These are phyloP conservation scores for Talaromyces sp. DNA, from an alignment of 2,329 filamentous ascomycete genomes.

Conservation along the genomic window DNA sequence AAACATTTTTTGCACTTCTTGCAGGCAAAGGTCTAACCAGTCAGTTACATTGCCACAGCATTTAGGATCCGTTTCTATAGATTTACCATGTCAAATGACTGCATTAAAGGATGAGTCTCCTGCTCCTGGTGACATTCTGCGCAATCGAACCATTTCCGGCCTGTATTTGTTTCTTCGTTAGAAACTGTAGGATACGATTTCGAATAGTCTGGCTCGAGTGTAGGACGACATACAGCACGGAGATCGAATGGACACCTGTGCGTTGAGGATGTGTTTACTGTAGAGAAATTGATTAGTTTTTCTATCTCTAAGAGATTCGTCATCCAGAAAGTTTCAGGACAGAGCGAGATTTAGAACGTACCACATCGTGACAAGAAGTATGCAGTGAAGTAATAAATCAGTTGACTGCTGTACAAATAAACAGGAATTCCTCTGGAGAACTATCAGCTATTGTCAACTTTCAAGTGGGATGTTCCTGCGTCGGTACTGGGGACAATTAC, in stretches of 20 bases:
- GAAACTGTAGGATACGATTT: neutral
- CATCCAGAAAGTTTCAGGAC: neutral
- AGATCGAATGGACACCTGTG: constrained; percentile 91
- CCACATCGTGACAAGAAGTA: constrained; percentile 7
- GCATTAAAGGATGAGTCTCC: constrained; percentile 70
- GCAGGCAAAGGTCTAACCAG: constrained; percentile 69
- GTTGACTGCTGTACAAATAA: neutral
- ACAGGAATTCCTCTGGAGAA: neutral
- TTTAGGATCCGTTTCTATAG: neutral
- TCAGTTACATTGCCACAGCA: neutral
- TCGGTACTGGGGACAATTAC: neutral
- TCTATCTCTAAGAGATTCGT: neutral
- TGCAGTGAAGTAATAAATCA: neutral
- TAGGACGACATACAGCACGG: constrained; percentile 72
- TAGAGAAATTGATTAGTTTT: neutral
- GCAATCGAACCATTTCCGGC: constrained; percentile 98
- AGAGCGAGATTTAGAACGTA: neutral
- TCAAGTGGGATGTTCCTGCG: constrained; percentile 3
- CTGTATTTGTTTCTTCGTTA: constrained; percentile 41
- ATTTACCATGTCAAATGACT: constrained; percentile 75
- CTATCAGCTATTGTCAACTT: neutral
- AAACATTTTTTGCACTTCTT: constrained; percentile 99
- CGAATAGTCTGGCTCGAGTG: constrained; percentile 2
- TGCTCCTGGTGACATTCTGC: constrained; percentile 86
- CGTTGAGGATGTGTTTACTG: constrained; percentile 98